These are phyloP conservation scores for Emericellopsis terricola DNA, from an alignment of 495 filamentous ascomycete species.

Conservation along the genomic window DNA sequence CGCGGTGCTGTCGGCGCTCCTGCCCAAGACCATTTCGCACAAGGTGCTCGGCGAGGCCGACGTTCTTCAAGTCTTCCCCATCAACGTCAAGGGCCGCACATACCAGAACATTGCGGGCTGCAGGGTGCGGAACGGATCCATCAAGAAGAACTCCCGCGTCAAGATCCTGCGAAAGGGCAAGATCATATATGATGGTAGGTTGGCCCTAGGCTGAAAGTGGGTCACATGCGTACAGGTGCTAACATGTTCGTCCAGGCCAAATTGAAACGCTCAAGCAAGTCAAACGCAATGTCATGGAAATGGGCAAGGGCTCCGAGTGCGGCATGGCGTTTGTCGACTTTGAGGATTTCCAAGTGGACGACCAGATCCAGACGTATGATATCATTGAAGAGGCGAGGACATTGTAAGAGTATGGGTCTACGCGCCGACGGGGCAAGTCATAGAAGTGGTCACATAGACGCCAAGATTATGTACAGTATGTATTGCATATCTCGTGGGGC, in stretches of 20 bases:
- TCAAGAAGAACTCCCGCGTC: conserved; percentile 43
- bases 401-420: conserved; percentile 27
- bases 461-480: conserved; percentile 5
- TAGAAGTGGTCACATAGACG: not conserved
- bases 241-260: conserved; percentile 31
- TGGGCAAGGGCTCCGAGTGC: conserved; percentile 84
- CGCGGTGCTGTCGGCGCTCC: conserved; percentile 41
- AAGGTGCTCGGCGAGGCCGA: conserved; percentile 80
- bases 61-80: conserved; percentile 63
- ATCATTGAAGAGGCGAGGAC: conserved; percentile 53
- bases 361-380: conserved; percentile 76
- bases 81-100: conserved; percentile 52
- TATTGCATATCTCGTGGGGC: not conserved
- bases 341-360: conserved; percentile 60
- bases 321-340: conserved; percentile 74
- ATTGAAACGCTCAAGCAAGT: conserved; percentile 71
- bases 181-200: conserved; percentile 63
- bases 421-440: not conserved
- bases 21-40: conserved; percentile 43
- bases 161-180: conserved; percentile 49
- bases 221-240: too few species aligned
- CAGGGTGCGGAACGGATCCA: conserved; percentile 64
- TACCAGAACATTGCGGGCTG: conserved; percentile 69
- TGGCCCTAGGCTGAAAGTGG: conserved; percentile 5
- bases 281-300: conserved; percentile 78